Evolutionary conservation across 805 yeast species (phyloP), one percentile per base, ranked within the genome.

Genomic region (Lachancea quebecensis): DNA sequence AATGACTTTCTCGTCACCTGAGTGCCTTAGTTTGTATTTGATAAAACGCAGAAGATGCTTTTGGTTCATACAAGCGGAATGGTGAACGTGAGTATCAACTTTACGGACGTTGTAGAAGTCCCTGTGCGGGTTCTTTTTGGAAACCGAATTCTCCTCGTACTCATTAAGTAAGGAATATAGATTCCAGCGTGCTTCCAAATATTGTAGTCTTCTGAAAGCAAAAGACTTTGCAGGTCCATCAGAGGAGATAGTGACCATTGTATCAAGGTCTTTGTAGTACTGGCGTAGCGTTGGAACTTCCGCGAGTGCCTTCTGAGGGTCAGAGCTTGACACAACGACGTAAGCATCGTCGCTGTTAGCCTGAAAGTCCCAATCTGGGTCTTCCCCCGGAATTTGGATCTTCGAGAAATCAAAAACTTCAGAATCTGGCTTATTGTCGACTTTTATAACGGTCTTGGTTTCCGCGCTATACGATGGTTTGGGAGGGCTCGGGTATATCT

Each of bases 31-130:
- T 69, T 93, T 93, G 63, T 89, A 87, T 67, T 93, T 93, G 65
- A 93, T 93, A 65, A 87, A 93, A 57, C 99, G 82, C 53, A 93
- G 72, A 57, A 93, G 70, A 69, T 93, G 99, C 67, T 93, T 93
- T 68, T 93, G 99, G 60, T 95, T 95, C 98, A 95, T 95, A 66
- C 97, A 90, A 10, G 99, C 99, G 9, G 96, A 86, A 64, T 95
- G 99, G 64, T 93, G 99, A 56, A 93, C 96, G 73, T 93, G 99
- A 15, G 98, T 93, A 43, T 70, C 74, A 31, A 71, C 66, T 50
- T 71, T 71, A 50, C 74, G 58, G 12, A 65, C 70, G 44, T 70
- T 70, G 46, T 70, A 70, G 39, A 70, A 70, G 55, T 70, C 99
- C 65, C 99, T 81, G 64, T 93, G 99, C 4, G 98, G 98, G 53